These are phyloP conservation scores for Phytopythium sindhum DNA, from an alignment of 352 stramenopile genomes.

Conservation along the genomic window DNA sequence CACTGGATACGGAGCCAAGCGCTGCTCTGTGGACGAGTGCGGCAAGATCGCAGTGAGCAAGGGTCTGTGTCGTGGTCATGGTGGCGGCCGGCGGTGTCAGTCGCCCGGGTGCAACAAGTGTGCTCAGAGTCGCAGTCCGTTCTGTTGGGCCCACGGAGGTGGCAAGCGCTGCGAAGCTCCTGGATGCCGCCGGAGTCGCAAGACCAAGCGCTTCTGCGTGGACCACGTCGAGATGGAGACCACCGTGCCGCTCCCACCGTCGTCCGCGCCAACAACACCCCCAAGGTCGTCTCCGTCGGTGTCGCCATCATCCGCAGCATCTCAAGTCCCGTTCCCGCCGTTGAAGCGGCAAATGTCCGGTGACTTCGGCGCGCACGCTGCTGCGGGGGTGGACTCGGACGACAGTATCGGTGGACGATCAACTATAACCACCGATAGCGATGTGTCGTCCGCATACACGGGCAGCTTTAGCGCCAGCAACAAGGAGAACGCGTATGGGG, in stretches of 20 bases:
- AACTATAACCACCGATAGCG: conserved; percentile 30
- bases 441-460: conserved; percentile 16
- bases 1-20: conserved; percentile 59
- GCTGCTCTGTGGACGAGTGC: conserved; percentile 62
- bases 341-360: conserved; percentile 8
- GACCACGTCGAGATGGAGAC: conserved; percentile 70
- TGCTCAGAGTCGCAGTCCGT: conserved; percentile 68
- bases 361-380: not conserved
- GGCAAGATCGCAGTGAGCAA: conserved; percentile 76
- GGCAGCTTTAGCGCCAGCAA: conserved; percentile 7
- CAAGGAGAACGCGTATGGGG: conserved; percentile 24
- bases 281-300: not conserved
- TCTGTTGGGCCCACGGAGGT: conserved; percentile 73
- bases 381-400: conserved; percentile 36
- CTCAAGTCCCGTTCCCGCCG: conserved; percentile 3
- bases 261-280: not conserved
- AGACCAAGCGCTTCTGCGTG: conserved; percentile 76
- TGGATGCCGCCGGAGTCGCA: conserved; percentile 64
- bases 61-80: conserved; percentile 66
- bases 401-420: conserved; percentile 41
- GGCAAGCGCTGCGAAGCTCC: conserved; percentile 68
- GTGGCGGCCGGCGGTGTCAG: conserved; percentile 63
- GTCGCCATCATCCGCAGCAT: not conserved
- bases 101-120: conserved; percentile 63
- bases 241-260: conserved; percentile 24